Evolutionary conservation across 2,329 filamentous ascomycete genomes (phyloP), one percentile per base, ranked within the genome.

Genomic region (Neospermospora avenae): DNA sequence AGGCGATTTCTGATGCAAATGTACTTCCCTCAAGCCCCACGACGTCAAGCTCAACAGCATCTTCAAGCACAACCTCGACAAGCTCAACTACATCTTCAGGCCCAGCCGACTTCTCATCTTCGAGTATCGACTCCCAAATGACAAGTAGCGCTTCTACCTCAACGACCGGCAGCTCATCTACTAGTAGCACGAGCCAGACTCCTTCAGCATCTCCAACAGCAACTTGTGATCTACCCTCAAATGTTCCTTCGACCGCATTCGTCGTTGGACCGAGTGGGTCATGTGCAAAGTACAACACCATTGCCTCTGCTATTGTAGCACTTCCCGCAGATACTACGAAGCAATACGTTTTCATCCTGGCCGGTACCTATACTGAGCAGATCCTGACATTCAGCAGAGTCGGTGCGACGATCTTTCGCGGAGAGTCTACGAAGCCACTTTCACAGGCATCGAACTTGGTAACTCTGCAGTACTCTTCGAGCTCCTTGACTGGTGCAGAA

Each of bases 231-330:
- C 35, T 59, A 1, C 61, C 60, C 18, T 20, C 60, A 18, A 28
- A 14, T 14, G 16, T 59, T 11, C 57, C 60, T 25, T 57, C 60
- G 39, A 57, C 57, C 24, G 61, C 61, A 16, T 37, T 41, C 28
- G 49, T 74, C 57, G 77, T 79, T n/a, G 74, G 73, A 61, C 69
- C 72, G 37, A 65, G 70, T 24, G 70, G 73, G 49, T 54, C 69
- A 4, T 64, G 57, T n/a, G 77, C 76, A 5, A 65, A 71, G 31
- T 79, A 77, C 62, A 68, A 61, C 37, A 74, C 69, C 4, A 76
- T 79, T 44, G 75, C 77, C 62, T 68, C 71, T 28, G 77, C 77
- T 8, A 77, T 79, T 31, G 56, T 51, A 11, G 61, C 54, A 20
- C 45, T 63, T 8, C 61, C 61, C 10, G 58, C 31, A 10, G 61